Evolutionary conservation across 23 red algal genomes (phyloP), one percentile per base, ranked within the genome.

Genomic region (Agarophyton chilense): DNA sequence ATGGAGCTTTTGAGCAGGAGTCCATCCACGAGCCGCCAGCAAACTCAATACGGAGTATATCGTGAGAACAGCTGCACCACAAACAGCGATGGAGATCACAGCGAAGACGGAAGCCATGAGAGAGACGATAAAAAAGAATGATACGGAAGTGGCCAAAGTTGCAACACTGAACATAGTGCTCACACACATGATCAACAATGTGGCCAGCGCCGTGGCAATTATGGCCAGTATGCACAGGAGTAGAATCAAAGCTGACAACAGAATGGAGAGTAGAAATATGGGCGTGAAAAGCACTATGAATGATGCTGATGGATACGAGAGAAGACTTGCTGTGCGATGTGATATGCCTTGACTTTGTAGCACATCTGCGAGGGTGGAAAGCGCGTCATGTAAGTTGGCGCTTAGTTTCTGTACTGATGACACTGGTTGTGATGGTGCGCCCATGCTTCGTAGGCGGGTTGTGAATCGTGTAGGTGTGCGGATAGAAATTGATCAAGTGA

Each of bases 221-320:
- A 74, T 49, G 41, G 68, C 68, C 4, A 74, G 24, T 12, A 74
- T 22, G 24, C 68, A 74, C 21, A 10, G 17, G 41, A 74, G 68
- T 49, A 74, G 68, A 74, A 74, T 74, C 25, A 49, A 2, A 45
- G 68, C 68, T 24, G 41, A 74, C 12, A 74, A 39, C 38, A 49
- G 25, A 74, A 74, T 21, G 41, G 68, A 43, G 13, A 74, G 68
- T 49, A 74, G 68, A 43, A 74, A 49, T 17, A 46, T 25, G 10
- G 68, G 68, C 3, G 68, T 74, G 68, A 74, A 74, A 43, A 74
- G 40, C 34, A 74, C 40, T 26, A 74, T 47, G 40, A 74, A 29
- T 14, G 17, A 19, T n/a, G 41, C 39, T 29, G 47, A 18, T 28
- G 68, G 68, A 39, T 74, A 74, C 29, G 68, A 28, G 21, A 74